Percentiles rank a stretch among this genome's conserved stretches.
Conservation (phyloP, 2,329 filamentous ascomycete genomes). For the Penicillium sp. region DNA sequence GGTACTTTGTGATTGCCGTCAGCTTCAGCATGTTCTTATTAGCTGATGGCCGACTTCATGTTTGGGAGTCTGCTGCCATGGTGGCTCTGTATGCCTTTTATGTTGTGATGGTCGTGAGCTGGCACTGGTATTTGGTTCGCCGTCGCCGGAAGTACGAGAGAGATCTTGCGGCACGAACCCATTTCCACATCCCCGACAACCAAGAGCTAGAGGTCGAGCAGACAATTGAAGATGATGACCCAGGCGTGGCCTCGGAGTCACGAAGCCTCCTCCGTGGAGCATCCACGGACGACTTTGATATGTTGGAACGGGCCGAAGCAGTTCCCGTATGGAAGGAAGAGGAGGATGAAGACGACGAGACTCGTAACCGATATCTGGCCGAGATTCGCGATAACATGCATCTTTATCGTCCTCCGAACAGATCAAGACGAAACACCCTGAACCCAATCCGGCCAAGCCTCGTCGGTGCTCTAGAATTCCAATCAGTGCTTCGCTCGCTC, state of each 20-base stretch:
- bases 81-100: constrained; percentile 89
- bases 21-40: constrained; percentile 85
- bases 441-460: constrained; percentile 89
- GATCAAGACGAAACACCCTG: constrained; percentile 66
- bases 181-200: constrained; percentile 63
- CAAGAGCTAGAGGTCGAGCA: constrained; percentile 60
- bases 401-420: constrained; percentile 66
- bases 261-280: constrained; percentile 47
- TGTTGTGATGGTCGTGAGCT: constrained; percentile 79
- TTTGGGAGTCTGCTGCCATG: constrained; percentile 91
- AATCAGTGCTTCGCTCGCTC: constrained; percentile 83
- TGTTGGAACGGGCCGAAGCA: constrained; percentile 54
- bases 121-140: constrained; percentile 81
- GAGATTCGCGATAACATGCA: constrained; percentile 95
- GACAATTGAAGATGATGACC: constrained; percentile 56
- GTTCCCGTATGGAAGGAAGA: constrained; percentile 49
- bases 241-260: constrained; percentile 45
- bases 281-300: constrained; percentile 64
- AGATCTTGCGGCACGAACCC: constrained; percentile 70
- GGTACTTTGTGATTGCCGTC: constrained; percentile 86
- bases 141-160: constrained; percentile 61
- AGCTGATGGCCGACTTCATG: constrained; percentile 74
- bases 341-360: constrained; percentile 54
- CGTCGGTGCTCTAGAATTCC: constrained; percentile 89
- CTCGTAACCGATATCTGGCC: constrained; percentile 62